Conservation (phyloP, 257 asterid species). For the Nemophila menziesii region DNA sequence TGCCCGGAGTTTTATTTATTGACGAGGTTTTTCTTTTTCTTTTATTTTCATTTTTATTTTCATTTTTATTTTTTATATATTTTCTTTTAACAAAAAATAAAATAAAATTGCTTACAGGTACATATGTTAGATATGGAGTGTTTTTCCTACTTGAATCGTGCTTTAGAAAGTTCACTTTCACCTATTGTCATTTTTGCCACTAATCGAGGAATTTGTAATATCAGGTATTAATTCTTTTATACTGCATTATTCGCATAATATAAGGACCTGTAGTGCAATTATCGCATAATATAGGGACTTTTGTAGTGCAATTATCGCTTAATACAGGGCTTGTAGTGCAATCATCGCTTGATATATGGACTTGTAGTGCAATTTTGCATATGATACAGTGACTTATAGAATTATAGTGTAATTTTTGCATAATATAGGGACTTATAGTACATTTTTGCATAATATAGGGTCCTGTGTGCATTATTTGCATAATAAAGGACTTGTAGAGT, state of each 20-base stretch:
- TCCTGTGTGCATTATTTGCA: too few relatives aligned
- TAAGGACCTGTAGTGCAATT: background rate
- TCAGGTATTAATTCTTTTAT: constrained; percentile 36
- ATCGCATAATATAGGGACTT: too few relatives aligned
- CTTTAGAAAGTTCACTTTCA: constrained; percentile 73
- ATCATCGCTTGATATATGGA: too few relatives aligned
- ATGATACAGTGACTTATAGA: too few relatives aligned
- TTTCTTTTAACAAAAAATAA: background rate
- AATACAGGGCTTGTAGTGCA: too few relatives aligned
- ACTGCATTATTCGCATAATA: background rate
- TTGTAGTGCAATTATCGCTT: too few relatives aligned
- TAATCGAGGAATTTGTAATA: constrained; percentile 78
- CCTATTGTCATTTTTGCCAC: constrained; percentile 95
- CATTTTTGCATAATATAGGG: too few relatives aligned
- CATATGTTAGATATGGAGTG: constrained; percentile 98
- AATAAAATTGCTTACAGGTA: constrained; percentile 39
- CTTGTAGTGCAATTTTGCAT: too few relatives aligned
- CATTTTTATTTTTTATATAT: constrained; percentile 2
- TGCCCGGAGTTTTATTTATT: constrained; percentile 90
- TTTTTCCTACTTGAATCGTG: constrained; percentile 83
- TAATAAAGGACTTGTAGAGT: too few relatives aligned
- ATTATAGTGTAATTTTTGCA: too few relatives aligned
- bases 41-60: background rate
- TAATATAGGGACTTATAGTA: too few relatives aligned
- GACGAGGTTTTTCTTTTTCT: constrained; percentile 49